Base-by-base conservation (phyloP, 2,329 filamentous ascomycete species). In the Gremmenia infestans region DNA sequence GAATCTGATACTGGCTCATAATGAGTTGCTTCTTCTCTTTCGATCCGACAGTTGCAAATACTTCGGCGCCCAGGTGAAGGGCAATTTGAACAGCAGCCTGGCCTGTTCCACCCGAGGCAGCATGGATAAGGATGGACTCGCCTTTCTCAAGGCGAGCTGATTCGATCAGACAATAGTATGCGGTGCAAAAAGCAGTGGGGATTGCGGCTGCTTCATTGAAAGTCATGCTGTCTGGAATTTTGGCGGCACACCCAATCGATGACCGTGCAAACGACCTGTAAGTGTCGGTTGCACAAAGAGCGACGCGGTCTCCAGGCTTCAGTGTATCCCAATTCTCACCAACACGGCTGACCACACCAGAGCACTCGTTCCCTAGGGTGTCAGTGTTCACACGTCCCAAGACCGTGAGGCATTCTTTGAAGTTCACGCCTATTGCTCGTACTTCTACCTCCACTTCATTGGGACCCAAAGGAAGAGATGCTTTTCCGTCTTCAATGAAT, bases 321-420 rank as follows among this genome's bases (percentile, higher is more conserved):
- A 48, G 19, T 28, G 23, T 19, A 11, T 32, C 32, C 5, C 37
- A 40, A 9, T 17, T 17, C 0, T 40, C 36, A 1, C 70, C 70
- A 15, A 68, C 59, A 3, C 54, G 50, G 2, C 56, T 58, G 5
- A 71, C 57, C 32, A 70, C 25, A n/a, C 69, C 69, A 48, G 60
- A 61, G 42, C 61, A 68, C 55, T 71, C 69, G 14, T 65, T 59
- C 23, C 67, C 69, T 14, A 70, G 61, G 19, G 40, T 50, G 19
- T 47, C 45, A 5, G 25, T 39, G 11, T 49, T 23, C 52, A 56
- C 47, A 17, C 57, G 42, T 45, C 63, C 65, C 45, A 67, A 46
- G 19, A 61, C 55, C 32, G 61, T 51, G 7, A 60, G 45, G 9
- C 62, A 48, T 50, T 65, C 63, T 45, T 60, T 57, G 52, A 67